Conservation (phyloP, 2,329 filamentous ascomycete genomes). For the Penicillium sp. region DNA sequence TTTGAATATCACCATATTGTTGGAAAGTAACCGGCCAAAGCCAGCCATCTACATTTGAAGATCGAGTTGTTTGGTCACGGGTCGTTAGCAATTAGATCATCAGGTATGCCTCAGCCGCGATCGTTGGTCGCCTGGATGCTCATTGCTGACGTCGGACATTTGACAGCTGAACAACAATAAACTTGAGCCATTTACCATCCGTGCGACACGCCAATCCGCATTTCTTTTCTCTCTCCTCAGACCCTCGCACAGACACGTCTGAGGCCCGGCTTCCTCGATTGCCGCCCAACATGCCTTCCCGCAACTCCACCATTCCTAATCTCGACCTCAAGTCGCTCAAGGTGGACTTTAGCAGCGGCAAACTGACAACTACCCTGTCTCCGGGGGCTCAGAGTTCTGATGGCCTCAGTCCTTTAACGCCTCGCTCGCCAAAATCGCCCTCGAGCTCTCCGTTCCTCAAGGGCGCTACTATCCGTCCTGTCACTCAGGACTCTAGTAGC, state of each 20-base stretch:
- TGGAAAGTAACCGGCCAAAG: neutral
- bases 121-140: slow-evolving; percentile 8
- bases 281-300: slow-evolving; percentile 40
- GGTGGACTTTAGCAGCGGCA: slow-evolving; percentile 33
- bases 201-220: slow-evolving; percentile 7
- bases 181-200: neutral
- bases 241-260: neutral
- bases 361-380: slow-evolving; percentile 39
- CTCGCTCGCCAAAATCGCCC: slow-evolving; percentile 43
- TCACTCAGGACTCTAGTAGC: slow-evolving; percentile 42
- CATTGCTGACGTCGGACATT: slow-evolving; percentile 14
- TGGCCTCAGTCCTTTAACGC: slow-evolving; percentile 41
- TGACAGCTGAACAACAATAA: slow-evolving; percentile 6
- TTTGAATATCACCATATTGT: neutral
- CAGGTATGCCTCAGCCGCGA: slow-evolving; percentile 21
- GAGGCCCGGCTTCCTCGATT: slow-evolving; percentile 6
- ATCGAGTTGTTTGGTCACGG: slow-evolving; percentile 9
- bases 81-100: slow-evolving; percentile 13
- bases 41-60: neutral
- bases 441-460: slow-evolving; percentile 44
- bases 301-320: slow-evolving; percentile 43
- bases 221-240: neutral
- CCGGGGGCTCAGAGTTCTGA: slow-evolving; percentile 43
- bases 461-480: slow-evolving; percentile 47
- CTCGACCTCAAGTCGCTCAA: slow-evolving; percentile 43